phyloP scores from a whole-genome alignment of 495 filamentous ascomycete genomes.

The Lophiotrema nucula region DNA sequence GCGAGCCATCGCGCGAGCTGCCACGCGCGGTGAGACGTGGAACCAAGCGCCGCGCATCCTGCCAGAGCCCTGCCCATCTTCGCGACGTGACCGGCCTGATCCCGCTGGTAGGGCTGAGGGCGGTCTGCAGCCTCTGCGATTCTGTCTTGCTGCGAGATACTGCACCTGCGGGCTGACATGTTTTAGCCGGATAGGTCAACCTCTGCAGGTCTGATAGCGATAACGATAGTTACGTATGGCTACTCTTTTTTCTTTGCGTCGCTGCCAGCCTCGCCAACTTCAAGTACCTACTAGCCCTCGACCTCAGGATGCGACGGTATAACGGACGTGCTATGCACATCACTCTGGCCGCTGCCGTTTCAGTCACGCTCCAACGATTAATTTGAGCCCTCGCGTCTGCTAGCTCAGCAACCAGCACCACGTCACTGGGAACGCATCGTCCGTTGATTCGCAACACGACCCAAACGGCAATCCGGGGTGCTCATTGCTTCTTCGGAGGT shows the following conservation, averaged over 20 bases:
- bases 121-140: no score
- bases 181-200: slow-evolving; percentile 16
- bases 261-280: background rate
- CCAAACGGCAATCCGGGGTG: background rate
- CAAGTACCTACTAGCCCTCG: background rate
- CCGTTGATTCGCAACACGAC: background rate
- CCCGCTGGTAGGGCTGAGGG: slow-evolving; percentile 12
- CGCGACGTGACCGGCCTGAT: background rate
- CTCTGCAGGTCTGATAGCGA: background rate
- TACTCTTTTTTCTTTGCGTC: background rate
- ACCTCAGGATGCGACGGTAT: background rate
- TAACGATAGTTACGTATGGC: slow-evolving; percentile 4
- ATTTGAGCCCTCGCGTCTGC: background rate
- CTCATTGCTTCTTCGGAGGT: background rate
- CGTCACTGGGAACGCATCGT: background rate
- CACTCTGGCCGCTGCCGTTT: background rate
- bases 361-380: background rate
- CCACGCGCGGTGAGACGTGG: slow-evolving; percentile 15
- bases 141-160: background rate
- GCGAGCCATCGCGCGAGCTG: background rate
- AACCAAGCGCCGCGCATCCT: background rate
- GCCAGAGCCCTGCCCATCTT: background rate
- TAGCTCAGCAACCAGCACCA: background rate
- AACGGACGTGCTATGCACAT: background rate
- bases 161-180: background rate